Evolutionary conservation across 2,329 filamentous ascomycete species (phyloP), one percentile per base, ranked within the genome.

Genomic region (Chaetomiaceae sp.): DNA sequence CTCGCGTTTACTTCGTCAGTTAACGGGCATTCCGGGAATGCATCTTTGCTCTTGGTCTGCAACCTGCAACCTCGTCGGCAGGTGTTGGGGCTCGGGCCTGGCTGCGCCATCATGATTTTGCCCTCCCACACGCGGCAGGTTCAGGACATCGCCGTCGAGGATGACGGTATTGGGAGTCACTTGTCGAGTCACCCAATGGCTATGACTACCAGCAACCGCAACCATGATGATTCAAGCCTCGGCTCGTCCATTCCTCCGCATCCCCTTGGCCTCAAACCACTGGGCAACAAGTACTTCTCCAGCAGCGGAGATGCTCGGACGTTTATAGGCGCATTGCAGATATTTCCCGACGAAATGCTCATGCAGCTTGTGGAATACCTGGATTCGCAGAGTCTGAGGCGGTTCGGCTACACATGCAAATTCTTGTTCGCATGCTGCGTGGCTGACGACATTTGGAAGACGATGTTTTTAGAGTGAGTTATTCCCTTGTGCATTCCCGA

Each of bases 361-460:
- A 77, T 85, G 60, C 75, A 86, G 49, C 66, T 96, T 14, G 71
- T 96, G 56, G 92, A 96, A 67, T 82, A 75, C 62, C 75, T 96
- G 41, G 85, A 91, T 62, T 74, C 80, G 44, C 62, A 69, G 9
- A 74, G 77, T 48, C 72, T 97, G 48, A 69, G 85, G 51, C 72
- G 70, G 7, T 72, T 97, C 37, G 89, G 90, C 8, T 80, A 80
- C 51, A 87, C 90, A 5, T 96, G 91, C 75, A 89, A 84, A 67
- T 90, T 89, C 48, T 72, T 97, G 14, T 92, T 90, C 75, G 91
- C 90, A 1, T 95, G 92, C 66, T 87, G 86, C 50, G 78, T 85
- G 45, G 82, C 82, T 43, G 92, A 96, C 59, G 92, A 97, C 63
- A 69, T 96, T 32, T 97, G 92, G 92, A 91, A 94, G 69, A 71